A percentile compares a stretch with the other conserved stretches of the same genome.
These are phyloP conservation scores for Apiotrichum porosum DNA, from an alignment of 1,284 basidiomycete species.

Conservation along the genomic window DNA sequence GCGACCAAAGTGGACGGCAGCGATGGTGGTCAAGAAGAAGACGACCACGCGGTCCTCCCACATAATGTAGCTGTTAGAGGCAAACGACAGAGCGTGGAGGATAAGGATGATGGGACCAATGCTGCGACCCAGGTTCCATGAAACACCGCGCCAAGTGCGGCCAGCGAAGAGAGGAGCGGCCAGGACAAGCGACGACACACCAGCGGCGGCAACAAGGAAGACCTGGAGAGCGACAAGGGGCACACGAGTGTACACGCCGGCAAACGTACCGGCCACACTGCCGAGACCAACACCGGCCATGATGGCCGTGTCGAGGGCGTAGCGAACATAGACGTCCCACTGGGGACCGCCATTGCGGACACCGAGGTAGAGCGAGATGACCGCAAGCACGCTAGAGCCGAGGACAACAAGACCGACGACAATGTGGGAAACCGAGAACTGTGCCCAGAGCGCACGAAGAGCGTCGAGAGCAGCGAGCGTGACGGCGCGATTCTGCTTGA, in stretches of 20 bases:
- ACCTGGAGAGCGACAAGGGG: constrained; percentile 54
- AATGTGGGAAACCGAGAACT: constrained; percentile 80
- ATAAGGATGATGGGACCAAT: constrained; percentile 56
- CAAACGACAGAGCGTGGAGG: constrained; percentile 67
- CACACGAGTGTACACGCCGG: constrained; percentile 30
- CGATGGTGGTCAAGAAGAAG: constrained; percentile 62
- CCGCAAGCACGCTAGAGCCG: constrained; percentile 38
- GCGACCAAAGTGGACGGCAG: constrained; percentile 58
- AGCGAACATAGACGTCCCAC: constrained; percentile 43
- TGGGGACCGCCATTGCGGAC: constrained; percentile 36
- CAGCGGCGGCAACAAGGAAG: constrained; percentile 22
- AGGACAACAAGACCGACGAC: constrained; percentile 55
- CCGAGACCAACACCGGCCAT: constrained; percentile 21
- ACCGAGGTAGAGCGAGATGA: constrained; percentile 44
- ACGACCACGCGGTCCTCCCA: constrained; percentile 86
- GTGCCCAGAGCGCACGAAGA: constrained; percentile 88
- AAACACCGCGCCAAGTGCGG: constrained; percentile 4
- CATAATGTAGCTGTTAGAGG: constrained; percentile 90
- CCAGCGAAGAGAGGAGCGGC: constrained; percentile 19
- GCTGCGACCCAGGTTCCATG: constrained; percentile 27
- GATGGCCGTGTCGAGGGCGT: constrained; percentile 38
- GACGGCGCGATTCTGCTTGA: constrained; percentile 49
- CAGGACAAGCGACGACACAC: constrained; percentile 38
- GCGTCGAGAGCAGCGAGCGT: constrained; percentile 62
- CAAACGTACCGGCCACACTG: constrained; percentile 30